Percentiles rank a stretch among this genome's conserved stretches.
Conservation (phyloP, 1,139 yeast species). For the Hyphopichia khmerensis region DNA sequence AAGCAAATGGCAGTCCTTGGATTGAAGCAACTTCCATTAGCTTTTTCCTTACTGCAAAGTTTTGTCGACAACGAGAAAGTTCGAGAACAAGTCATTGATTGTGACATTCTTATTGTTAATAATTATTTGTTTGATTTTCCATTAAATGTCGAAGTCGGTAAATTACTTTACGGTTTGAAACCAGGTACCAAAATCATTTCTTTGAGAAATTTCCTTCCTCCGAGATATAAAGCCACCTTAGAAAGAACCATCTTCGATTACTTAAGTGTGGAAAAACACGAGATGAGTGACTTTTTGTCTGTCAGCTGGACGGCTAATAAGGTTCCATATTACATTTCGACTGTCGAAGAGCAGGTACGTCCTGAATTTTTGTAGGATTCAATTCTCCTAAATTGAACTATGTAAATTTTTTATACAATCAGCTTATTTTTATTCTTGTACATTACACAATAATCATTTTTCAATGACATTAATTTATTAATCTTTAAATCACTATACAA, state of each 20-base stretch:
- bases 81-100: slow-evolving; percentile 49
- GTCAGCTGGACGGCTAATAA: slow-evolving; percentile 93
- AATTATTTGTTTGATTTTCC: slow-evolving; percentile 80
- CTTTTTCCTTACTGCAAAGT: slow-evolving; percentile 64
- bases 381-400: too few species aligned
- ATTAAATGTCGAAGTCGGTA: slow-evolving; percentile 67
- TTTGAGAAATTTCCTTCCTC: slow-evolving; percentile 69
- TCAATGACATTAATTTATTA: neutral
- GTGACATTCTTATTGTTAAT: slow-evolving; percentile 76
- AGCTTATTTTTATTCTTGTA: neutral
- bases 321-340: slow-evolving; percentile 76
- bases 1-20: slow-evolving; percentile 66
- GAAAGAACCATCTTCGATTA: slow-evolving; percentile 62
- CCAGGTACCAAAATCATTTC: slow-evolving; percentile 80
- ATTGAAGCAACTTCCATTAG: slow-evolving; percentile 51
- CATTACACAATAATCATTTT: neutral
- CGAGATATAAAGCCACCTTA: slow-evolving; percentile 52
- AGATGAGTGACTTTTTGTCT: slow-evolving; percentile 62
- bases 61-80: slow-evolving; percentile 68
- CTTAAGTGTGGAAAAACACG: slow-evolving; percentile 61
- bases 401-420: too few species aligned
- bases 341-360: slow-evolving; percentile 50
- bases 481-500: neutral
- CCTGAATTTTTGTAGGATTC: slow-evolving; percentile 23
- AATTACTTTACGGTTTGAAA: slow-evolving; percentile 58